A percentile compares a stretch with the other conserved stretches of the same genome.
phyloP scores from a whole-genome alignment of 2,329 filamentous ascomycete species.

The Sarocladiaceae sp. region DNA sequence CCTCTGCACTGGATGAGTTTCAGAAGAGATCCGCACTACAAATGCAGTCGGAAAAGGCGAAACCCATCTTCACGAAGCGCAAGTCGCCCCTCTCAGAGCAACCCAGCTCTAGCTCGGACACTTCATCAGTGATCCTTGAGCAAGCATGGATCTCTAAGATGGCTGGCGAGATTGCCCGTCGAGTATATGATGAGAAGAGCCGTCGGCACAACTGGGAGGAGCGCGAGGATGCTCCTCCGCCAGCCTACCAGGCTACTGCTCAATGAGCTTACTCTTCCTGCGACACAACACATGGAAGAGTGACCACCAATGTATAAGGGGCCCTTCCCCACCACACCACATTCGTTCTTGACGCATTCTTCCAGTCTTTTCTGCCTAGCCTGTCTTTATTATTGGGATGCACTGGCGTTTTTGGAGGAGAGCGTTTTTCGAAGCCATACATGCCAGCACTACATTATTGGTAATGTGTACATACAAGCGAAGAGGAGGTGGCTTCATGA shows the following conservation, averaged over 20 bases:
- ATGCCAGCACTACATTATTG: conserved; percentile 2
- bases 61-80: conserved; percentile 19
- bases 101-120: conserved; percentile 36
- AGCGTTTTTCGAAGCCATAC: neutral
- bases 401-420: conserved; percentile 12
- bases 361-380: conserved; percentile 3
- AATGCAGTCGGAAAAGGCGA: conserved; percentile 18
- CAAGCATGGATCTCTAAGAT: conserved; percentile 91
- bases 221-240: conserved; percentile 54
- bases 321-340: neutral
- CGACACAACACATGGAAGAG: neutral
- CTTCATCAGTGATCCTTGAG: conserved; percentile 61
- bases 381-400: conserved; percentile 10
- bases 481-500: neutral
- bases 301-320: neutral
- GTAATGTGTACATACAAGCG: conserved; percentile 13
- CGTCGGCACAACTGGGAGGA: conserved; percentile 44
- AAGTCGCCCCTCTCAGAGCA: conserved; percentile 25
- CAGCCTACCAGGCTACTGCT: conserved; percentile 53
- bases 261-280: conserved; percentile 25
- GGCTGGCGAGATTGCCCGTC: conserved; percentile 83
- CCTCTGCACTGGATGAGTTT: conserved; percentile 12
- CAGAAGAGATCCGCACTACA: conserved; percentile 12
- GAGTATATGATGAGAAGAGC: conserved; percentile 82
- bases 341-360: neutral